A percentile compares a stretch with the other conserved stretches of the same genome.
Conservation (phyloP, 2,329 filamentous ascomycete genomes). For the Penicillium sp. region DNA sequence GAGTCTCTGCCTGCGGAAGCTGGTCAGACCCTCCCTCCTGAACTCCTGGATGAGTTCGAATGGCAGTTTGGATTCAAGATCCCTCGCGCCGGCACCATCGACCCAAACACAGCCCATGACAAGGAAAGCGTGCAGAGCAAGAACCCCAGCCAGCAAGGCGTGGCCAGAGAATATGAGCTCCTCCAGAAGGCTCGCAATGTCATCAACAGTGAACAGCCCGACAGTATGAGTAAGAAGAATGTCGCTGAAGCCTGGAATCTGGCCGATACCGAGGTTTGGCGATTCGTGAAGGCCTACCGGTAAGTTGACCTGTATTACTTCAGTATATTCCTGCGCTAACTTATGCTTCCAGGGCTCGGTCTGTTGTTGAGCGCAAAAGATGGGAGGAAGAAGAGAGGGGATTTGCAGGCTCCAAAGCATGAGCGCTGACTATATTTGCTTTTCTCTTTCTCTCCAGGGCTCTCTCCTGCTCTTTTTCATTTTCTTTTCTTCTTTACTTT, state of each 20-base stretch:
- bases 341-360: slow-evolving; percentile 47
- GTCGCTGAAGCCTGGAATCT: slow-evolving; percentile 58
- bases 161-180: slow-evolving; percentile 48
- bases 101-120: slow-evolving; percentile 36
- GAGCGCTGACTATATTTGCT: not conserved
- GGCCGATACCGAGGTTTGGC: slow-evolving; percentile 65
- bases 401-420: slow-evolving; percentile 51
- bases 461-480: not conserved
- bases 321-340: slow-evolving; percentile 1
- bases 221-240: slow-evolving; percentile 42
- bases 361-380: slow-evolving; percentile 56
- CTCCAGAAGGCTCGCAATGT: slow-evolving; percentile 53
- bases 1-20: slow-evolving; percentile 53
- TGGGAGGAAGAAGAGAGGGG: slow-evolving; percentile 63
- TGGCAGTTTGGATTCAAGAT: slow-evolving; percentile 89
- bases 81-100: slow-evolving; percentile 54
- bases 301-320: slow-evolving; percentile 20
- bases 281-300: slow-evolving; percentile 61
- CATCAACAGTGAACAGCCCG: slow-evolving; percentile 40
- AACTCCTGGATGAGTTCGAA: slow-evolving; percentile 65
- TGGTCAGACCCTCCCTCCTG: slow-evolving; percentile 56
- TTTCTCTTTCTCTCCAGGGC: not conserved
- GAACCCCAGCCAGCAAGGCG: slow-evolving; percentile 39
- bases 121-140: slow-evolving; percentile 38
- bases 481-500: not conserved